These are phyloP conservation scores for Citrus glauca DNA, from an alignment of 345 rosid species.

Conservation along the genomic window DNA sequence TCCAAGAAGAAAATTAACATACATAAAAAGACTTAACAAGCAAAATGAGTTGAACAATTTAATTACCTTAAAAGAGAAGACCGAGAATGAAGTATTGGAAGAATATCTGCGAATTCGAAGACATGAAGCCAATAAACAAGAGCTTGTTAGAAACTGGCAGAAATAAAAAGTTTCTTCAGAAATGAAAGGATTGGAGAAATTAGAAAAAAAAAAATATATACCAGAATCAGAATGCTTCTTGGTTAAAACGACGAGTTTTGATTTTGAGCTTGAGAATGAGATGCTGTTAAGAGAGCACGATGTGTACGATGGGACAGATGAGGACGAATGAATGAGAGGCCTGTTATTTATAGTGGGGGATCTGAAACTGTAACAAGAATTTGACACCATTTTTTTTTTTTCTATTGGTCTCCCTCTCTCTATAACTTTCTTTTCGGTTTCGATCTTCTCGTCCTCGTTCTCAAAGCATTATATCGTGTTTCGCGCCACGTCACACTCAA, in stretches of 20 bases:
- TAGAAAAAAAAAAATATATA: background rate
- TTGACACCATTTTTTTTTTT: conserved; percentile 40
- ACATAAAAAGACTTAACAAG: background rate
- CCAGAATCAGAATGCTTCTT: conserved; percentile 27
- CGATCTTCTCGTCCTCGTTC: background rate
- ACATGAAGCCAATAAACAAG: conserved; percentile 25
- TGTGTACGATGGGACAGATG: conserved; percentile 14
- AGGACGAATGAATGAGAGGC: conserved; percentile 14
- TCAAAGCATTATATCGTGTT: background rate
- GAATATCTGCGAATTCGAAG: conserved; percentile 41
- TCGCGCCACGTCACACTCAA: background rate
- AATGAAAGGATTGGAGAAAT: background rate
- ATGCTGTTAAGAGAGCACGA: background rate
- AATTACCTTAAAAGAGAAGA: conserved; percentile 46
- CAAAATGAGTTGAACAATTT: background rate
- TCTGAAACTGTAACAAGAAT: conserved; percentile 24
- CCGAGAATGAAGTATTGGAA: conserved; percentile 21
- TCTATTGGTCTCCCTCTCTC: conserved; percentile 1
- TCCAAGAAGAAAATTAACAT: background rate
- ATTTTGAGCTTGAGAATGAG: conserved; percentile 4
- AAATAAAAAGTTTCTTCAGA: background rate
- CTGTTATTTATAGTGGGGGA: conserved; percentile 49
- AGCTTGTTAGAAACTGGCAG: conserved; percentile 15
- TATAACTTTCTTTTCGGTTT: background rate
- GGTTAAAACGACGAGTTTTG: background rate